A percentile compares a stretch with the other conserved stretches of the same genome.
Evolutionary conservation across 768 basidiomycete species (phyloP).

Genomic region (Mycena capillaripes): DNA sequence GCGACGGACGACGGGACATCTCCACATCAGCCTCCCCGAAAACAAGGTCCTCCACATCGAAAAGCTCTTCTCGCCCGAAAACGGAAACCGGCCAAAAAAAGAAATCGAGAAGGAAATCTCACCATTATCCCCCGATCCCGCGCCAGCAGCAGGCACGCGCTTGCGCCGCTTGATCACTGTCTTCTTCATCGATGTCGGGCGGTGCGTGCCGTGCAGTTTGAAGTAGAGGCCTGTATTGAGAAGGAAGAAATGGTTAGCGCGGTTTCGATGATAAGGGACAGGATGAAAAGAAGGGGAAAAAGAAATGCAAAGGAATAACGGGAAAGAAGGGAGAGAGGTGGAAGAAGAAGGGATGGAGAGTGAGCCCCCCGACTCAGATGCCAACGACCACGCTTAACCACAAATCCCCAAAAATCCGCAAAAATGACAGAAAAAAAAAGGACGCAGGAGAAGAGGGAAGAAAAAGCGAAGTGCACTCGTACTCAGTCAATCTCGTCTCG

Average conservation of each 20-base stretch:
- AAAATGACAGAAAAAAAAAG: neutral
- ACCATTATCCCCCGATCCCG: constrained; percentile 43
- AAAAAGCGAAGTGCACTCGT: neutral
- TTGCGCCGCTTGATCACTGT: constrained; percentile 98
- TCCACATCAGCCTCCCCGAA: neutral
- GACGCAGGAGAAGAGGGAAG: neutral
- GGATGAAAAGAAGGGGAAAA: neutral
- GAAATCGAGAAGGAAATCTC: neutral
- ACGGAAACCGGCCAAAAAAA: neutral
- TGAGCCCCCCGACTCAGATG: too few relatives aligned
- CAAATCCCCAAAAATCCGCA: neutral
- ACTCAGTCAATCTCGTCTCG: neutral
- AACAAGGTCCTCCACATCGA: neutral
- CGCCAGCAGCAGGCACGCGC: constrained; percentile 93
- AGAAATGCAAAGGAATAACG: neutral
- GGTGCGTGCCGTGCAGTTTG: constrained; percentile 97
- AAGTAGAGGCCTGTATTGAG: constrained; percentile 87
- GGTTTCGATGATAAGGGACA: too few relatives aligned
- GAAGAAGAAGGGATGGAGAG: neutral
- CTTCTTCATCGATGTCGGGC: constrained; percentile 99
- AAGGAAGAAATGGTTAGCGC: constrained; percentile 11
- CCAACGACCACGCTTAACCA: too few relatives aligned
- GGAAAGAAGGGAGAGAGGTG: neutral
- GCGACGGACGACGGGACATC: too few relatives aligned
- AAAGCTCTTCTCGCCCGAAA: neutral